phyloP scores from a whole-genome alignment of 495 filamentous ascomycete genomes.

The Neurospora cerealis region DNA sequence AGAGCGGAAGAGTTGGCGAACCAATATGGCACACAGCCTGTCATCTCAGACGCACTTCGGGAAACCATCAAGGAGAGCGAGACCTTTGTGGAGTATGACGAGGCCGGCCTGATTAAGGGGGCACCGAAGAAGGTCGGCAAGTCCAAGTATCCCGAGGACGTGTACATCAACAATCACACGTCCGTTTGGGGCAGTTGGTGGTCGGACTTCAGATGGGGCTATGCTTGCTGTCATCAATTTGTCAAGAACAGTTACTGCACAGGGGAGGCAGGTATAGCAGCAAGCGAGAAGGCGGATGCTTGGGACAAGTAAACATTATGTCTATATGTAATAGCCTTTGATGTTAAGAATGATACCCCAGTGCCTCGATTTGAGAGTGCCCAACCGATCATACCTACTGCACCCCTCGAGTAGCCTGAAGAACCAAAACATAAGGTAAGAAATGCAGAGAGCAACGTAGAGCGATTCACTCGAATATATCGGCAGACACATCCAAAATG shows the following conservation, averaged over 20 bases:
- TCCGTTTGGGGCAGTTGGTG: conserved; percentile 98
- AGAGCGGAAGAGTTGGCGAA: conserved; percentile 64
- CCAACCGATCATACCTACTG: neutral
- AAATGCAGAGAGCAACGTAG: neutral
- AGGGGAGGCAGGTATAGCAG: conserved; percentile 69
- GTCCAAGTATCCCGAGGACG: conserved; percentile 85
- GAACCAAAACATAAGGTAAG: neutral
- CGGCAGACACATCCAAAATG: neutral
- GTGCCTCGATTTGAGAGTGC: neutral
- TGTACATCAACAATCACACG: conserved; percentile 82
- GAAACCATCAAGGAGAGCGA: conserved; percentile 72
- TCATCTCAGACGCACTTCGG: conserved; percentile 51
- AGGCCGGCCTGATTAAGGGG: conserved; percentile 79
- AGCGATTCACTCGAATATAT: neutral
- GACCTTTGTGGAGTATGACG: conserved; percentile 91
- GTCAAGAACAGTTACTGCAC: conserved; percentile 97
- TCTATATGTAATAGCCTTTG: neutral
- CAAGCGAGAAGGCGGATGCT: conserved; percentile 21
- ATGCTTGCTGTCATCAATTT: conserved; percentile 85
- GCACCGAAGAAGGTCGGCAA: conserved; percentile 62
- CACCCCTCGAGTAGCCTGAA: neutral
- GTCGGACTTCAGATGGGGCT: conserved; percentile 93
- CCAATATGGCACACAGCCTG: conserved; percentile 73
- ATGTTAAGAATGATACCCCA: conserved; percentile 19
- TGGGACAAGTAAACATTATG: conserved; percentile 14